These are phyloP conservation scores for Digitaria exilis DNA, from an alignment of 202 grass and related monocot genomes.

Conservation along the genomic window DNA sequence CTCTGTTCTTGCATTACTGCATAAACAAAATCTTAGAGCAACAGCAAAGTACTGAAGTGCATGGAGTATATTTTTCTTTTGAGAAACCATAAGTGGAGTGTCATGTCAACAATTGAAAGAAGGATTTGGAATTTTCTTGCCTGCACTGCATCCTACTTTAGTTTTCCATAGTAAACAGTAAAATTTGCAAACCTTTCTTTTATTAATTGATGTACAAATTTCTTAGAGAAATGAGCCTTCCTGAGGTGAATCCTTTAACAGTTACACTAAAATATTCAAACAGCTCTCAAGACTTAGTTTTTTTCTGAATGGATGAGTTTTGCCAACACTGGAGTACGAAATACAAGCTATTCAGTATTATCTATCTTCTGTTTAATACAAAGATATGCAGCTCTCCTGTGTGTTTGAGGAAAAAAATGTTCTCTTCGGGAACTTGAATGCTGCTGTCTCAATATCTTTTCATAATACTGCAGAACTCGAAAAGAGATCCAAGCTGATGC, in stretches of 20 bases:
- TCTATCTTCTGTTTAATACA: no score
- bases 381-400: neutral
- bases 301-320: neutral
- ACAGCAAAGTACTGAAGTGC: neutral
- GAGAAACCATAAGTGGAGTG: conserved; percentile 8
- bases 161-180: neutral
- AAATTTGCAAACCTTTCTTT: neutral
- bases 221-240: neutral
- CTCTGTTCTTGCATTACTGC: neutral
- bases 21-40: neutral
- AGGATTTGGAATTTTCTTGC: neutral
- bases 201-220: neutral
- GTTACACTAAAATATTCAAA: neutral
- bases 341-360: no score
- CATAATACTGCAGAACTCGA: conserved; percentile 59
- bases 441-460: neutral
- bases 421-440: neutral
- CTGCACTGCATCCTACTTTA: neutral
- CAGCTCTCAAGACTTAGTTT: neutral
- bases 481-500: conserved; percentile 97
- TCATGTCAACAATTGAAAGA: neutral
- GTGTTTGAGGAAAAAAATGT: neutral
- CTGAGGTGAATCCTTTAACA: neutral
- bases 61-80: neutral
- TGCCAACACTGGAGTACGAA: neutral